A percentile compares a stretch with the other conserved stretches of the same genome.
These are phyloP conservation scores for Podila horticola DNA, from an alignment of 192 early-diverging fungal genomes.

Conservation along the genomic window DNA sequence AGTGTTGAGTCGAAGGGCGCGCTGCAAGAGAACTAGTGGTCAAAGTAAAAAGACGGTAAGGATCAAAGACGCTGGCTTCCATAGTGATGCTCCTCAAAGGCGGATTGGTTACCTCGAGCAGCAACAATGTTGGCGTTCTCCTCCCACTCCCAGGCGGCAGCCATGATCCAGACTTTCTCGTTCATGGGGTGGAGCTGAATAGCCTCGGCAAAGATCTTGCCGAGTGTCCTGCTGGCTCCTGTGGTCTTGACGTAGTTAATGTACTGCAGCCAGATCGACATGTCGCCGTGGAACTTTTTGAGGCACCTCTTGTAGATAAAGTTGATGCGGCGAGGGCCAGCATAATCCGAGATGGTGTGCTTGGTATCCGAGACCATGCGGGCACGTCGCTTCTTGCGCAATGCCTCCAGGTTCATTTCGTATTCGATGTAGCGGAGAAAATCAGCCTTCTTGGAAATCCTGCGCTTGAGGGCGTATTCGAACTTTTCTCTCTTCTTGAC, in stretches of 20 bases:
- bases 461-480: slow-evolving; percentile 88
- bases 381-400: slow-evolving; percentile 81
- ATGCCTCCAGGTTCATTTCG: slow-evolving; percentile 90
- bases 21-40: slow-evolving; percentile 77
- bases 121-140: slow-evolving; percentile 81
- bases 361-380: slow-evolving; percentile 61
- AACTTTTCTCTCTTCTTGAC: slow-evolving; percentile 90
- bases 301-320: slow-evolving; percentile 83
- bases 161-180: slow-evolving; percentile 88
- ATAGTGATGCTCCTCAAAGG: not conserved
- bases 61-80: too few species aligned
- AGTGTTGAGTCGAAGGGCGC: slow-evolving; percentile 86
- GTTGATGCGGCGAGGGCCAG: slow-evolving; percentile 78
- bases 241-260: slow-evolving; percentile 80
- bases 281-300: slow-evolving; percentile 81
- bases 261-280: slow-evolving; percentile 91
- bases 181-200: slow-evolving; percentile 90
- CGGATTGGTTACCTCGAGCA: slow-evolving; percentile 65
- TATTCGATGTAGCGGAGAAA: slow-evolving; percentile 95
- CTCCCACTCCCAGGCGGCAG: slow-evolving; percentile 91
- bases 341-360: slow-evolving; percentile 79
- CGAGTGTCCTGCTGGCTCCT: slow-evolving; percentile 67
- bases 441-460: slow-evolving; percentile 76
- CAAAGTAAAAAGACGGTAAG: not conserved
- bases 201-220: slow-evolving; percentile 81